These are phyloP conservation scores for Rusavskia elegans DNA, from an alignment of 495 filamentous ascomycete species.

Conservation along the genomic window DNA sequence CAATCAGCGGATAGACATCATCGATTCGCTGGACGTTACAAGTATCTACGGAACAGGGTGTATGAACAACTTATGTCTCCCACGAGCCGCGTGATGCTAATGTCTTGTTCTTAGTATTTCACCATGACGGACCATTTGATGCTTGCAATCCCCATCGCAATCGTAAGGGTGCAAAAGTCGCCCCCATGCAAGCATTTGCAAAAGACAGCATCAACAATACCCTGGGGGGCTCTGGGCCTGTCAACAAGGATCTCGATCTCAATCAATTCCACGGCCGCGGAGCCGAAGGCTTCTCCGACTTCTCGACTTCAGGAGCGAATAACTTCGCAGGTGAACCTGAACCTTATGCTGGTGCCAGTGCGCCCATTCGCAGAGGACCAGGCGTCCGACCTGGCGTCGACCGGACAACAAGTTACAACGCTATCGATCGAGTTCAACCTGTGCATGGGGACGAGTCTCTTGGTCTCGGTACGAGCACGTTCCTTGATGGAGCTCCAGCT, in stretches of 20 bases:
- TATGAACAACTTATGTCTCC: constrained; percentile 30
- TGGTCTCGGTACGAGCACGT: constrained; percentile 87
- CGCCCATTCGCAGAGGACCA: constrained; percentile 15
- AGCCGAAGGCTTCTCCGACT: constrained; percentile 79
- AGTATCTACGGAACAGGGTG: constrained; percentile 91
- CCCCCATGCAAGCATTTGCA: constrained; percentile 95
- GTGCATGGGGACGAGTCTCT: constrained; percentile 71
- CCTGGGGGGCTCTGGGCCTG: constrained; percentile 72
- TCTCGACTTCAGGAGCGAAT: constrained; percentile 24
- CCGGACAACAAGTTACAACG: constrained; percentile 34
- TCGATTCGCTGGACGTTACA: constrained; percentile 94
- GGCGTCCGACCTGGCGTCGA: constrained; percentile 20
- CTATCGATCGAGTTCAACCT: constrained; percentile 42
- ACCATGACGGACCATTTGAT: constrained; percentile 97
- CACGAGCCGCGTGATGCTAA: not conserved
- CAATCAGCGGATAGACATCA: constrained; percentile 67
- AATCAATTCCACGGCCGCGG: constrained; percentile 65
- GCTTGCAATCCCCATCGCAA: constrained; percentile 95
- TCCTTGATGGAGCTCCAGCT: constrained; percentile 87
- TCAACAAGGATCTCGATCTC: constrained; percentile 70
- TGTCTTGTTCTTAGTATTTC: constrained; percentile 52
- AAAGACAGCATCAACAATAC: constrained; percentile 82
- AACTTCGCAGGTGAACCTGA: constrained; percentile 18
- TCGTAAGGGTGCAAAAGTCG: constrained; percentile 61
- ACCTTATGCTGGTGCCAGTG: constrained; percentile 9